Conservation (phyloP, 768 basidiomycete species). For the Dictyophora rubrovolvata region DNA sequence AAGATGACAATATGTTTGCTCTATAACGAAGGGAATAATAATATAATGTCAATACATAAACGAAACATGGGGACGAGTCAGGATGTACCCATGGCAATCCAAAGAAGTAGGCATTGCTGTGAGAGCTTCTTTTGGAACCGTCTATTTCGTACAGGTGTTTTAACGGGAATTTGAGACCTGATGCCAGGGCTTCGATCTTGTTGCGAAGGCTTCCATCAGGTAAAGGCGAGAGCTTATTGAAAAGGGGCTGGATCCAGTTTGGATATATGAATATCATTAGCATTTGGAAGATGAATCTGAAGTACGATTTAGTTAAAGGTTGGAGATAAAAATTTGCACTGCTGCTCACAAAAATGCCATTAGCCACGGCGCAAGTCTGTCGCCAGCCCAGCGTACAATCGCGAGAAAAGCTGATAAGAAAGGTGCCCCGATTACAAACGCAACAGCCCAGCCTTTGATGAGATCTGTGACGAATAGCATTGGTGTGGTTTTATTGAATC, state of each 20-base stretch:
- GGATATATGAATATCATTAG: constrained; percentile 77
- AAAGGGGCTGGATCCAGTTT: constrained; percentile 85
- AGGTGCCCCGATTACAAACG: constrained; percentile 66
- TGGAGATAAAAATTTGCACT: neutral
- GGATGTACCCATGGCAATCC: constrained; percentile 78
- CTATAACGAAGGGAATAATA: constrained; percentile 23
- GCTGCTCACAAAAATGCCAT: constrained; percentile 79
- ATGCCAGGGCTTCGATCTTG: constrained; percentile 68
- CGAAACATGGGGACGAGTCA: neutral
- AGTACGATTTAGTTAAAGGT: neutral
- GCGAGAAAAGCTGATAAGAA: constrained; percentile 81
- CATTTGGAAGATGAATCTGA: constrained; percentile 73
- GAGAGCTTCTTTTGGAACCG: constrained; percentile 89
- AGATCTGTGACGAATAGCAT: constrained; percentile 67
- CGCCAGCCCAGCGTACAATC: constrained; percentile 89
- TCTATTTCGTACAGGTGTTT: constrained; percentile 96
- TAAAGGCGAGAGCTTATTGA: constrained; percentile 93
- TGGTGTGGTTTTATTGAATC: constrained; percentile 92
- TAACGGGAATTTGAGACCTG: constrained; percentile 82
- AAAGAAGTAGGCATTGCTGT: constrained; percentile 98
- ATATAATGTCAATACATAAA: neutral
- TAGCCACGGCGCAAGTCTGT: constrained; percentile 84
- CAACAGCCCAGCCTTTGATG: constrained; percentile 68
- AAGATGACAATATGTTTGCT: constrained; percentile 95
- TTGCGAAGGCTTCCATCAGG: constrained; percentile 63